Percentiles rank a stretch among this genome's conserved stretches.
phyloP scores from a whole-genome alignment of 768 basidiomycete genomes.

The Gloeophyllum trabeum region DNA sequence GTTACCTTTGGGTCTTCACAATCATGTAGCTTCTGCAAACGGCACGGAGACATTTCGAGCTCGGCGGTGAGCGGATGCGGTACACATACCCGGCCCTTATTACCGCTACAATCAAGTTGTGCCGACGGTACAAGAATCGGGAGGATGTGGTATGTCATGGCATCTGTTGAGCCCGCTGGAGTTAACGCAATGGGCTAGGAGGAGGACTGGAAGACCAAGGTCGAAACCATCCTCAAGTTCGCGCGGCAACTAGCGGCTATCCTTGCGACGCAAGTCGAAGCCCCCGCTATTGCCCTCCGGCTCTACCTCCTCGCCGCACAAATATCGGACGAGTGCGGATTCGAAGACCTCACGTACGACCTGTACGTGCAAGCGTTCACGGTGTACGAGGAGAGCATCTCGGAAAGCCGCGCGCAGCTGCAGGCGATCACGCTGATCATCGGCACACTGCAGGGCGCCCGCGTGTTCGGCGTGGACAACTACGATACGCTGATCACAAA shows the following conservation, averaged over 20 bases:
- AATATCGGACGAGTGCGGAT: conserved; percentile 87
- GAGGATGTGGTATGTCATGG: conserved; percentile 49
- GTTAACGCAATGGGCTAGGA: conserved; percentile 34
- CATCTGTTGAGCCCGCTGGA: not conserved
- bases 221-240: conserved; percentile 87
- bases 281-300: conserved; percentile 84
- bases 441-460: conserved; percentile 75
- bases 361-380: conserved; percentile 97
- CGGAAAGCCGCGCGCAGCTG: conserved; percentile 89
- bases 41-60: conserved; percentile 81
- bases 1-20: not conserved
- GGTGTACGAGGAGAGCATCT: conserved; percentile 96
- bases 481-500: conserved; percentile 98
- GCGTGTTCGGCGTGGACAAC: conserved; percentile 90
- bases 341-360: conserved; percentile 95
- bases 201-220: conserved; percentile 76
- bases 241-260: conserved; percentile 88
- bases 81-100: conserved; percentile 97
- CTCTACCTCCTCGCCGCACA: conserved; percentile 94
- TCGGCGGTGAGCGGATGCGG: conserved; percentile 90
- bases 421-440: conserved; percentile 97
- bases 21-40: conserved; percentile 70
- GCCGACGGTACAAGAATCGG: conserved; percentile 79
- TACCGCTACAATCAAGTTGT: conserved; percentile 86
- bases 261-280: conserved; percentile 87